Evolutionary conservation across 1,284 basidiomycete species (phyloP), one percentile per base, ranked within the genome.

Genomic region (Lentinula novae-zelandiae): DNA sequence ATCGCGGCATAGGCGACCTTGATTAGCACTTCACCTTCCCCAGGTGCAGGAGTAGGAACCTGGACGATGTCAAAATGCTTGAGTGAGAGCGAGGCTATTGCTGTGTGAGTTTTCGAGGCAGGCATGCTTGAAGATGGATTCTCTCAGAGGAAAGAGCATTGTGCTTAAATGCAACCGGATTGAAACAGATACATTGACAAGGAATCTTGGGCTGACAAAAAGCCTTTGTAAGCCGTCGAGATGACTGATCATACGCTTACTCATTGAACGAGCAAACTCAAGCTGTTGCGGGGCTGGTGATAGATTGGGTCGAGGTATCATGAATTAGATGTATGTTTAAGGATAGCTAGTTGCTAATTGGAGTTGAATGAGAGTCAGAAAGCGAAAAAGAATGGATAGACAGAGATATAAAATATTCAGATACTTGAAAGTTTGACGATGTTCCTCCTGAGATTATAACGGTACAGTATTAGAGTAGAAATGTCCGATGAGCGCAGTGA

Each of bases 1-100:
- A 81, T 68, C 7, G 78, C 70, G 1, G 77, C 70, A 63, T 79
- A 82, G 61, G 73, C 74, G 15, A 81, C 78, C 63, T 79, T 78
- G 53, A 85, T 63, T 6, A 79, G 71, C 17, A 84, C 74, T 62
- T 83, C 75, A 20, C 73, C 76, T 1, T 70, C 65, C 7, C 71
- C 72, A 7, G 80, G 81, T 5, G 61, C 61, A 15, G 67, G 67
- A 1, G 81, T 83, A 3, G 75, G 68, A 12, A 82, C 71, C 56
- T 76, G 69, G 15, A 80, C 74, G 2, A 67, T 70, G 20, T 75
- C 74, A 36, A 79, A 63, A 4, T 71, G 66, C 10, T 78, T 77
- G 60, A 71, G 69, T 38, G 73, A 64, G 12, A 70, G 73, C 4
- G 72, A 70, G 13, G 78, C 79, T 53, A 80, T 71, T 12, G 77